A percentile compares a stretch with the other conserved stretches of the same genome.
phyloP scores from a whole-genome alignment of 345 rosid genomes.

The Noccaea bulbosa region DNA sequence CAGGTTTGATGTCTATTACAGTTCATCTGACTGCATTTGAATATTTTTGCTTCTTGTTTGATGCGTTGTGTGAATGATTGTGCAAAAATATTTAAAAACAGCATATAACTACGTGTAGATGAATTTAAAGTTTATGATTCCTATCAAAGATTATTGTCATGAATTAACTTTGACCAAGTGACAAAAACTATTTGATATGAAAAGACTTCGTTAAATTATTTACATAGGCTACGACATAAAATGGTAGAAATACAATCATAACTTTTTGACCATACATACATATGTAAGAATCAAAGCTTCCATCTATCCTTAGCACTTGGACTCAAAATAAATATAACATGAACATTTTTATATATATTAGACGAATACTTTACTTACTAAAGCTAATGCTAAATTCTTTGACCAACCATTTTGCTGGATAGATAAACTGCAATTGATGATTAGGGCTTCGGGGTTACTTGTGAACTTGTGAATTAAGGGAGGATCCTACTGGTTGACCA shows the following conservation, averaged over 20 bases:
- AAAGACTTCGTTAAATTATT: conserved; percentile 9
- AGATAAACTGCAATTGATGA: neutral
- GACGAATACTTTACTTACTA: conserved; percentile 17
- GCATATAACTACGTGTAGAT: neutral
- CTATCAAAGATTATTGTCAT: conserved; percentile 4
- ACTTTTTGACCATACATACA: conserved; percentile 14
- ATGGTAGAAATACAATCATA: neutral
- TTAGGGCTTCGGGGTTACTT: conserved; percentile 20
- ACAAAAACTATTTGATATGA: neutral
- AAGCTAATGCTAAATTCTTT: conserved; percentile 10
- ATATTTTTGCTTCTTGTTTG: no score
- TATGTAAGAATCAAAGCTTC: neutral
- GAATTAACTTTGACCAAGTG: conserved; percentile 20
- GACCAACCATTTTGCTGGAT: conserved; percentile 9
- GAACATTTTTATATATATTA: neutral
- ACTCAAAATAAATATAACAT: conserved; percentile 20
- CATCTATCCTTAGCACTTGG: conserved; percentile 17
- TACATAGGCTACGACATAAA: neutral
- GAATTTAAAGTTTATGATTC: neutral
- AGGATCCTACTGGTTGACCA: conserved; percentile 31
- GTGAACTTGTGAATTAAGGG: neutral
- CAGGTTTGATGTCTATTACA: no score
- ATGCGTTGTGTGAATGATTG: no score
- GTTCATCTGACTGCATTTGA: no score
- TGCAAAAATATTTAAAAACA: no score